These are phyloP conservation scores for Kluyveromyces aestuarii DNA, from an alignment of 805 yeast species.

Conservation along the genomic window DNA sequence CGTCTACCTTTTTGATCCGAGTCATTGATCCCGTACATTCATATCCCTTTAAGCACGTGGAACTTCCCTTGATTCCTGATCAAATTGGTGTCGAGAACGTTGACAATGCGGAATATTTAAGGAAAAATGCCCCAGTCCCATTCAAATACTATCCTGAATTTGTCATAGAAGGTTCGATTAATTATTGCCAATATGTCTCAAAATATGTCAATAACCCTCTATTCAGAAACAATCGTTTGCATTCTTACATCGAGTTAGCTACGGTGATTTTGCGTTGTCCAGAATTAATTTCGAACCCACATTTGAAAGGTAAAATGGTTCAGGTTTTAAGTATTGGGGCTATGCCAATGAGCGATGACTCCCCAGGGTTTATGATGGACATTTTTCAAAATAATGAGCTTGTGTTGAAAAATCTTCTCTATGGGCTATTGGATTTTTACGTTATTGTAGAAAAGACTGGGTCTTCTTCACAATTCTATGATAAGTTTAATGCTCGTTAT, in stretches of 20 bases:
- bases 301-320: slow-evolving; percentile 75
- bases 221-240: slow-evolving; percentile 42
- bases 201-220: slow-evolving; percentile 50
- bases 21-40: slow-evolving; percentile 63
- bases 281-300: slow-evolving; percentile 83
- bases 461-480: slow-evolving; percentile 89
- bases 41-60: slow-evolving; percentile 45
- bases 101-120: slow-evolving; percentile 65
- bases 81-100: slow-evolving; percentile 54
- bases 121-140: slow-evolving; percentile 58
- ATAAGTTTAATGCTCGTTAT: slow-evolving; percentile 85
- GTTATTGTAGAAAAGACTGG: slow-evolving; percentile 96
- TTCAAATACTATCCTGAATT: slow-evolving; percentile 84
- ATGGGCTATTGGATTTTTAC: slow-evolving; percentile 80
- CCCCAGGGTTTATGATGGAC: slow-evolving; percentile 65
- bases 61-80: slow-evolving; percentile 52
- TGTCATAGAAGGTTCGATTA: slow-evolving; percentile 71
- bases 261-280: slow-evolving; percentile 76
- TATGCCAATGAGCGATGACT: slow-evolving; percentile 42
- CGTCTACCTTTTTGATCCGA: slow-evolving; percentile 60
- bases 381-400: slow-evolving; percentile 56
- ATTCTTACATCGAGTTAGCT: slow-evolving; percentile 57
- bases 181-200: slow-evolving; percentile 56
- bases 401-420: slow-evolving; percentile 58
- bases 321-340: slow-evolving; percentile 76